phyloP scores from a whole-genome alignment of 2,329 filamentous ascomycete species.

The Tricladium varicosporioides region DNA sequence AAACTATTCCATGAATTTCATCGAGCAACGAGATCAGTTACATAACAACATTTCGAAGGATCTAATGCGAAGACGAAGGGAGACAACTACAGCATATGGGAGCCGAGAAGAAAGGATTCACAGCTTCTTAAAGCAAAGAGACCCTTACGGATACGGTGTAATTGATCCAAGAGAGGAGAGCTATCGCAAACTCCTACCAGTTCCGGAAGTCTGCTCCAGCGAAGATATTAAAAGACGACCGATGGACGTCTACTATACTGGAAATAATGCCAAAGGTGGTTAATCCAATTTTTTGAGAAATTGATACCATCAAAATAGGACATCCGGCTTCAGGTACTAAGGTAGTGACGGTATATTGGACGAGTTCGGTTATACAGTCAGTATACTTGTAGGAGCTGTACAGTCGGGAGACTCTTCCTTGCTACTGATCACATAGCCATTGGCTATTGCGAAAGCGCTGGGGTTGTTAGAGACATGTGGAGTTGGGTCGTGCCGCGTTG shows the following conservation, averaged over 20 bases:
- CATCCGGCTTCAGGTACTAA: too few species aligned
- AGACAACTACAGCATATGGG: constrained; percentile 49
- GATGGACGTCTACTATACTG: constrained; percentile 18
- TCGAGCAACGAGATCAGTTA: constrained; percentile 65
- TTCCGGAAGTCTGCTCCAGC: constrained; percentile 44
- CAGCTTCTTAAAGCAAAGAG: constrained; percentile 72
- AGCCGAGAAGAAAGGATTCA: constrained; percentile 68
- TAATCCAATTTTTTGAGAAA: background rate
- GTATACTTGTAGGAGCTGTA: too few species aligned
- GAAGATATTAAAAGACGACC: constrained; percentile 34
- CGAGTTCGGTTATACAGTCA: too few species aligned
- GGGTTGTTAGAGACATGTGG: too few species aligned
- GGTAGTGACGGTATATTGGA: too few species aligned
- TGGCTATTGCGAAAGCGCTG: too few species aligned
- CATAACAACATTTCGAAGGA: constrained; percentile 66
- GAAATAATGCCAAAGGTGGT: constrained; percentile 12
- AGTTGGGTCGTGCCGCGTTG: too few species aligned
- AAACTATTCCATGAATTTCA: constrained; percentile 56
- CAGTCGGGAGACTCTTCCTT: too few species aligned
- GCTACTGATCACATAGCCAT: too few species aligned
- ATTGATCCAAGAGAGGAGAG: constrained; percentile 40
- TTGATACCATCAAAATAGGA: too few species aligned
- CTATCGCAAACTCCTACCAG: constrained; percentile 43
- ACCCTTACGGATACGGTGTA: constrained; percentile 38
- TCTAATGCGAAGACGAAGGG: constrained; percentile 52